Conservation (phyloP, 1,284 basidiomycete species). For the Ganoderma lingzhi region DNA sequence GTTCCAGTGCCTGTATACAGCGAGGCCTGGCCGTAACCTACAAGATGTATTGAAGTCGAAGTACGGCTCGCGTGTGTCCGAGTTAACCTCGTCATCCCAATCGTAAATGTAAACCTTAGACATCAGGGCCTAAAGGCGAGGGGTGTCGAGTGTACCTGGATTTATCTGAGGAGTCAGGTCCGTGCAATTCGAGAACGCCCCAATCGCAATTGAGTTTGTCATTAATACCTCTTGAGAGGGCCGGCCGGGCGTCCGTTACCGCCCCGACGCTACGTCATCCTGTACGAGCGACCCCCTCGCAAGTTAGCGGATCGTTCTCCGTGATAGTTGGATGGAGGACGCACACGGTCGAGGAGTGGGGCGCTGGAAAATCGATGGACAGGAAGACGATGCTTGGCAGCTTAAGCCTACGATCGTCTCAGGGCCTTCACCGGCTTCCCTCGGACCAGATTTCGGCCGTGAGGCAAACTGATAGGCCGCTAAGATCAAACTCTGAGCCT, state of each 20-base stretch:
- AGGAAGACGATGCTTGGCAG: not conserved
- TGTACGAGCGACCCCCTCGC: slow-evolving; percentile 4
- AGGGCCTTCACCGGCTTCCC: not conserved
- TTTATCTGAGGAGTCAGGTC: not conserved
- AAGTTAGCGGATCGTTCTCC: slow-evolving; percentile 23
- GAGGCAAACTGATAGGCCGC: slow-evolving; percentile 11
- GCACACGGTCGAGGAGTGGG: slow-evolving; percentile 3
- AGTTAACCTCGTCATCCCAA: slow-evolving; percentile 4
- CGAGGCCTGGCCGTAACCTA: slow-evolving; percentile 7
- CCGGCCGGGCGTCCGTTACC: not conserved
- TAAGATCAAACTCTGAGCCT: slow-evolving; percentile 1
- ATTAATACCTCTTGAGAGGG: not conserved
- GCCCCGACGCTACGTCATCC: slow-evolving; percentile 27
- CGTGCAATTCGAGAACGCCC: not conserved
- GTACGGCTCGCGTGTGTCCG: not conserved
- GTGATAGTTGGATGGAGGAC: slow-evolving; percentile 19
- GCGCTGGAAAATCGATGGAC: slow-evolving; percentile 1
- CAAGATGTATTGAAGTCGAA: slow-evolving; percentile 12
- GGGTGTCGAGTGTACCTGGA: not conserved
- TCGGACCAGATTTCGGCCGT: slow-evolving; percentile 3
- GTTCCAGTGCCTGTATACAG: slow-evolving; percentile 13
- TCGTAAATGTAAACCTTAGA: too few species aligned
- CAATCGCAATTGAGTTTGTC: not conserved
- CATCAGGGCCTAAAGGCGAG: not conserved
- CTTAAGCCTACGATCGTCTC: slow-evolving; percentile 2